phyloP scores from a whole-genome alignment of 192 early-diverging fungal species.

The Gonapodya prolifera region DNA sequence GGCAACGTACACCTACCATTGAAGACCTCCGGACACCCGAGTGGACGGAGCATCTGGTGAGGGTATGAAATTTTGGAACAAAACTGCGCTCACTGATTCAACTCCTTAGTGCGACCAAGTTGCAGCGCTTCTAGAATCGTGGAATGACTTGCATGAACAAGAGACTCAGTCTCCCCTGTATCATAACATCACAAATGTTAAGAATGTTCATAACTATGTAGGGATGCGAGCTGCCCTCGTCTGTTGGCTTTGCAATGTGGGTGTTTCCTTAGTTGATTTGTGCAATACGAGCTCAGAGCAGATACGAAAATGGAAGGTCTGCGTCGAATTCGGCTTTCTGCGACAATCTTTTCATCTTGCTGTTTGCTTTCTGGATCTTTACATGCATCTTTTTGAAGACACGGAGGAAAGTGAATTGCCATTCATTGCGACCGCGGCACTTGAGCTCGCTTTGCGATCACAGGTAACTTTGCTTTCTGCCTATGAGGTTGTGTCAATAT shows the following conservation, averaged over 20 bases:
- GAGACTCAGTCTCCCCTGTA: not conserved
- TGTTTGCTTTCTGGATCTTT: not conserved
- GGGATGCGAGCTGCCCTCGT: not conserved
- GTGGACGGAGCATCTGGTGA: not conserved
- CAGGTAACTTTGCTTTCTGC: not conserved
- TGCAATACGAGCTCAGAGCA: not conserved
- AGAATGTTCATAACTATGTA: not conserved
- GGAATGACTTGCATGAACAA: not conserved
- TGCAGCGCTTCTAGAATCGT: not conserved
- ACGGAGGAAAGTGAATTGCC: not conserved
- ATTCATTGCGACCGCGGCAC: not conserved
- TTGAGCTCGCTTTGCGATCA: not conserved
- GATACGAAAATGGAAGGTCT: not conserved
- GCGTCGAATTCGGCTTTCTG: not conserved
- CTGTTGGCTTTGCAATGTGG: not conserved
- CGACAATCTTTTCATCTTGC: constrained; percentile 1
- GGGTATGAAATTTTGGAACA: no score
- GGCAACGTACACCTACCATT: not conserved
- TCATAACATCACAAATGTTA: not conserved
- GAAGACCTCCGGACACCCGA: not conserved
- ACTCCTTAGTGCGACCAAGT: not conserved
- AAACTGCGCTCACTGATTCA: no score
- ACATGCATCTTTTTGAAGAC: not conserved
- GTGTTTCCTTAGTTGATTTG: not conserved
- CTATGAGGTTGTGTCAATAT: not conserved